Evolutionary conservation across 2,329 filamentous ascomycete genomes (phyloP), one percentile per base, ranked within the genome.

Genomic region (Didymellaceae sp.): DNA sequence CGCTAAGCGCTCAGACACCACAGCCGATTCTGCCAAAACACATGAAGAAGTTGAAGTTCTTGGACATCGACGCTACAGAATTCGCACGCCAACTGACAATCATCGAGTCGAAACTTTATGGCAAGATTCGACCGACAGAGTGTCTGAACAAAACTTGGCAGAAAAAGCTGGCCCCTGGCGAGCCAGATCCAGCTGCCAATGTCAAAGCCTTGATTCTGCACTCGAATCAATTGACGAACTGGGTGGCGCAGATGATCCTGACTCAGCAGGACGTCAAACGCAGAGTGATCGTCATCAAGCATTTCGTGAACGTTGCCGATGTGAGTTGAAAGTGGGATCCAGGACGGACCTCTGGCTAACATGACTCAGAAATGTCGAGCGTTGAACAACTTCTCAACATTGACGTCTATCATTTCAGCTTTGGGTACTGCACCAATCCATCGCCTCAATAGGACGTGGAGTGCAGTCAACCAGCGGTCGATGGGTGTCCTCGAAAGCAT

Each of bases 141-240:
- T 97, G 93, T 72, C 78, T 99, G 54, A 97, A 96, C 77, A 99
- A 99, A 80, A 97, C 92, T 5, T 99, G 94, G 94, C 91, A 96
- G 75, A 97, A 95, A 82, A 97, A 97, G 78, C 81, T 95, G 51
- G 83, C 78, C 7, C 88, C 92, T 25, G 87, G 88, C 53, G 89
- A 92, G 56, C 83, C 88, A 5, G 91, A 96, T 65, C 90, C 92
- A 25, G 92, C 94, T 8, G 85, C 91, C 0, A 97, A 99, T 64
- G 91, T 99, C 62, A 97, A 97, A 76, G 90, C 91, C 8, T 82
- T 99, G 56, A 99, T 99, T 75, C 80, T 97, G 43, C 94, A 99
- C 75, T 97, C 94, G 0, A 99, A 99, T 68, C 93, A 97, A 74
- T 86, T 99, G 80, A 99, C 94, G 5, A 99, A 97, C 71, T 99